Evolutionary conservation across 129 eudicot species (phyloP).

Genomic region (Artemisia argyi): DNA sequence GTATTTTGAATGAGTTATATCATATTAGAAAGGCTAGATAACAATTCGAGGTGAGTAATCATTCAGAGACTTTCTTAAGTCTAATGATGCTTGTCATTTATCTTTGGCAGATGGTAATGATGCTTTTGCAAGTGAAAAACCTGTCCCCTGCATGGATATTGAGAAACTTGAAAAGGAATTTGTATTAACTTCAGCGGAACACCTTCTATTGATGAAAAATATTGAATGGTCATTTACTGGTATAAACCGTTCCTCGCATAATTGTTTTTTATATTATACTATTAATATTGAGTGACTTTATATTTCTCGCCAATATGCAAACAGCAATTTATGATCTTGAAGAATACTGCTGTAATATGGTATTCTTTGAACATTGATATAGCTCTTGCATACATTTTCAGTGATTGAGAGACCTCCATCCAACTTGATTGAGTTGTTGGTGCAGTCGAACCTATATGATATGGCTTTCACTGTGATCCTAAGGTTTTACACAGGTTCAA

Average conservation of each 20-base stretch:
- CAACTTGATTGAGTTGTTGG: constrained; percentile 75
- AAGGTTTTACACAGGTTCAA: constrained; percentile 83
- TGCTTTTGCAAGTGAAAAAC: constrained; percentile 42
- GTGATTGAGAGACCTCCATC: constrained; percentile 57
- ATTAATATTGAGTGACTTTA: too few relatives aligned
- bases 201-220: constrained; percentile 67
- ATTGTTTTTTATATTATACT: neutral
- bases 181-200: constrained; percentile 83
- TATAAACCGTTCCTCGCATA: constrained; percentile 26
- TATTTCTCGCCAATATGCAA: too few relatives aligned
- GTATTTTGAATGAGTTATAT: constrained; percentile 43
- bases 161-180: constrained; percentile 88
- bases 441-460: constrained; percentile 76
- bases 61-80: neutral
- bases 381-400: constrained; percentile 29
- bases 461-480: constrained; percentile 89
- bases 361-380: neutral
- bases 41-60: constrained; percentile 48
- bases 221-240: constrained; percentile 76
- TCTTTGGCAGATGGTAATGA: constrained; percentile 45
- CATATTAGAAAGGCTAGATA: constrained; percentile 80
- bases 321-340: neutral
- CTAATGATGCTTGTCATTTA: constrained; percentile 2
- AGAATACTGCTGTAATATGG: neutral
- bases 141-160: constrained; percentile 50